Percentiles rank a stretch among this genome's conserved stretches.
phyloP scores from a whole-genome alignment of 2,329 filamentous ascomycete genomes.

The Stemphylium lycopersici region DNA sequence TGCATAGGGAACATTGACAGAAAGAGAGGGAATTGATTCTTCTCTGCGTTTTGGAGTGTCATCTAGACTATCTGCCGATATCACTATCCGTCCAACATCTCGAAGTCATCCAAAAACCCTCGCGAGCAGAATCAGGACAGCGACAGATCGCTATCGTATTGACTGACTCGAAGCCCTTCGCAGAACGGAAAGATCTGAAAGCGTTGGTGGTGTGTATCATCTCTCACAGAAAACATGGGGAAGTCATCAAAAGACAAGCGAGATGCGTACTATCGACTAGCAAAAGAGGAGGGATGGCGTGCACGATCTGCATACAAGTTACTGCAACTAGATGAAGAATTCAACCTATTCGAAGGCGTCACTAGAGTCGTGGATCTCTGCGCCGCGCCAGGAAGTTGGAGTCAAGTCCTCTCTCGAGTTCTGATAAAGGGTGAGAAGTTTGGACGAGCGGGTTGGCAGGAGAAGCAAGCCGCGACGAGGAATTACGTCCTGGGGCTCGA shows the following conservation, averaged over 20 bases:
- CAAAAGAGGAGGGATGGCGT: slow-evolving; percentile 98
- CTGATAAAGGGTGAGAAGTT: slow-evolving; percentile 94
- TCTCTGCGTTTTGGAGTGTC: not conserved
- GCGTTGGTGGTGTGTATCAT: no score
- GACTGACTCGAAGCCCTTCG: not conserved
- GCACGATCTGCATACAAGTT: slow-evolving; percentile 96
- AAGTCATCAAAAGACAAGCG: slow-evolving; percentile 99
- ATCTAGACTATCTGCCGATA: not conserved
- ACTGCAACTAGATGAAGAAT: slow-evolving; percentile 93
- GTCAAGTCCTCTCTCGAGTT: slow-evolving; percentile 90
- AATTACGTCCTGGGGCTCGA: slow-evolving; percentile 60
- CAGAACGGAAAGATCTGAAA: not conserved
- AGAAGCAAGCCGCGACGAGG: slow-evolving; percentile 73
- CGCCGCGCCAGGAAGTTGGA: slow-evolving; percentile 95
- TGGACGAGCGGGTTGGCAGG: slow-evolving; percentile 83
- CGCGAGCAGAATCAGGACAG: not conserved
- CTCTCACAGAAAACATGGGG: slow-evolving; percentile 65
- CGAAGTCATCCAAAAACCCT: not conserved
- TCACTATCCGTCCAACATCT: not conserved
- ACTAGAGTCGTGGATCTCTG: slow-evolving; percentile 95
- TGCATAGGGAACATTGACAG: not conserved
- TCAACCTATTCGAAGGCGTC: slow-evolving; percentile 89
- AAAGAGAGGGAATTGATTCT: not conserved
- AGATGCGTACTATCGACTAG: slow-evolving; percentile 95
- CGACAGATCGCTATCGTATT: not conserved